These are phyloP conservation scores for Strigomonas culicis DNA, from an alignment of 208 protist species.

Conservation along the genomic window DNA sequence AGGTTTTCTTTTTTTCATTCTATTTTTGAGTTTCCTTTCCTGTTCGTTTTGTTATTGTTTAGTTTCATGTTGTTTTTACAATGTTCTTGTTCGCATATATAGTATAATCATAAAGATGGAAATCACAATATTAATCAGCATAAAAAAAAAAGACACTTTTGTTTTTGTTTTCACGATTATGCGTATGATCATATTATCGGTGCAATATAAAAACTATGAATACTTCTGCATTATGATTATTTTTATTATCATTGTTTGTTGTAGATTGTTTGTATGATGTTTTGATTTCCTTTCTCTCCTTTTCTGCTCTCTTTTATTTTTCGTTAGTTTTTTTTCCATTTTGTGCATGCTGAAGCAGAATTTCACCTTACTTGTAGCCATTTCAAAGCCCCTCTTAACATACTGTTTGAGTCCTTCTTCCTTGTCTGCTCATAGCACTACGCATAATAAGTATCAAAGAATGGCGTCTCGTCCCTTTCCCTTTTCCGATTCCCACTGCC, in stretches of 20 bases:
- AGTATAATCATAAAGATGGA: neutral
- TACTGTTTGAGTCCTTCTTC: too few species aligned
- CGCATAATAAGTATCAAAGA: constrained; percentile 1
- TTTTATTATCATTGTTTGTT: constrained; percentile 11
- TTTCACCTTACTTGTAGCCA: neutral
- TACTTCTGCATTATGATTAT: neutral
- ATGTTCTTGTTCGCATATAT: too few species aligned
- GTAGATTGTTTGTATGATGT: neutral
- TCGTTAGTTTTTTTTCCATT: constrained; percentile 2
- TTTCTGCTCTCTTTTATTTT: constrained; percentile 7
- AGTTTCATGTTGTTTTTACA: too few species aligned
- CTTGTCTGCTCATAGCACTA: neutral
- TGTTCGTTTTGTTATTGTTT: too few species aligned
- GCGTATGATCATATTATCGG: neutral
- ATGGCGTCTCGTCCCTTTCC: neutral
- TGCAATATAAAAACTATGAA: constrained; percentile 16
- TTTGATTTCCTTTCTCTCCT: constrained; percentile 3
- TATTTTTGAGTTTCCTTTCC: neutral
- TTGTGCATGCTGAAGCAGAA: neutral
- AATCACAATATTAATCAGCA: constrained; percentile 9
- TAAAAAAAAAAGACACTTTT: constrained; percentile 5
- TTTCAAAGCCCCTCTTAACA: too few species aligned
- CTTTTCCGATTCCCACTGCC: too few species aligned
- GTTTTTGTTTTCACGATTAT: neutral
- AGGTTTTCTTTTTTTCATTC: neutral